Conservation (phyloP, 176 grass and related monocot genomes). For the Tillandsia leiboldiana region DNA sequence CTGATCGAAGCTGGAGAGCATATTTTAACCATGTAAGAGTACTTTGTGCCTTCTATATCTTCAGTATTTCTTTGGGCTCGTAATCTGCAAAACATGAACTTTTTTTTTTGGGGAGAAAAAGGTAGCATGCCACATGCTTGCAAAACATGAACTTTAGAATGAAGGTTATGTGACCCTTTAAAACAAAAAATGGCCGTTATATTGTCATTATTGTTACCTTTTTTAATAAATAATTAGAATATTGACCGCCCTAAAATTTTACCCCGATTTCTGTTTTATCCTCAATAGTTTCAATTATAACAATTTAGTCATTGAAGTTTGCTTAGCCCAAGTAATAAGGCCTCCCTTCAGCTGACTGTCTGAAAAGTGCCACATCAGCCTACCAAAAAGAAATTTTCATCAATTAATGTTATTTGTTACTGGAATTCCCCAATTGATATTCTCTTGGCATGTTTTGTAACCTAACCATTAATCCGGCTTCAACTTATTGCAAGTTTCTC, state of each 20-base stretch:
- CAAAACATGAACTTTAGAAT: not conserved
- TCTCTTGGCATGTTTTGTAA: not conserved
- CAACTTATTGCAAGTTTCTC: slow-evolving; percentile 3
- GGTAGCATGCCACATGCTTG: not conserved
- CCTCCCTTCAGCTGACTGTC: too few relatives aligned
- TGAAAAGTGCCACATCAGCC: too few relatives aligned
- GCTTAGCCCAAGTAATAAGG: too few relatives aligned
- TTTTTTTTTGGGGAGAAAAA: not conserved
- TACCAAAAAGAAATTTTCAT: too few relatives aligned
- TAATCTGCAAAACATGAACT: not conserved
- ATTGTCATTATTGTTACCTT: too few relatives aligned
- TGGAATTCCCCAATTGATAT: not conserved
- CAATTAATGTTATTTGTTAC: not conserved
- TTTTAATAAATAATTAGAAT: too few relatives aligned
- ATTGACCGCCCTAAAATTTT: too few relatives aligned
- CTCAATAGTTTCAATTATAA: too few relatives aligned
- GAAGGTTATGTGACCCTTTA: too few relatives aligned
- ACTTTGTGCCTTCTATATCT: not conserved
- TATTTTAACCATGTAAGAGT: slow-evolving; percentile 83
- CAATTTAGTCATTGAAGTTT: too few relatives aligned
- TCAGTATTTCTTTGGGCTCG: slow-evolving; percentile 1
- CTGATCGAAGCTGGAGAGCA: slow-evolving; percentile 82
- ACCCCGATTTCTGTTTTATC: too few relatives aligned
- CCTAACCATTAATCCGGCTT: not conserved
- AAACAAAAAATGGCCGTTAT: too few relatives aligned